Evolutionary conservation across 1,284 basidiomycete species (phyloP).

Genomic region (Sanghuangporus baumii): DNA sequence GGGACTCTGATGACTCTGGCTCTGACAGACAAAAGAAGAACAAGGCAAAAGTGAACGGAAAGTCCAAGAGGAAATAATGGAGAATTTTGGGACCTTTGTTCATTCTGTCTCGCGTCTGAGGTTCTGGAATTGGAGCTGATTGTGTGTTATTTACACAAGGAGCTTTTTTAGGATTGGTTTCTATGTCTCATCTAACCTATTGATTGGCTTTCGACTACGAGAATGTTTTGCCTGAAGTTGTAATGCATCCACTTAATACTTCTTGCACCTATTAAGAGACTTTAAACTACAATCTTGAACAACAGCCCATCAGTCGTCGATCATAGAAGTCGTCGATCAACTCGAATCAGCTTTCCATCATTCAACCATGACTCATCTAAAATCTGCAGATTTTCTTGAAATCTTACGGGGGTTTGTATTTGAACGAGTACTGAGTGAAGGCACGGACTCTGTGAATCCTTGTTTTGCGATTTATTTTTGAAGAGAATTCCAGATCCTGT

Average conservation of each 20-base stretch:
- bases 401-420: conserved; percentile 38
- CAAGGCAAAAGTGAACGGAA: conserved; percentile 33
- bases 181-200: not conserved
- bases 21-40: conserved; percentile 63
- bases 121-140: not conserved
- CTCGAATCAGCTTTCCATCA: not conserved
- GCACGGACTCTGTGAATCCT: conserved; percentile 23
- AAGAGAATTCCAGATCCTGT: conserved; percentile 38
- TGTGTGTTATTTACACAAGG: not conserved
- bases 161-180: not conserved
- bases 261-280: not conserved
- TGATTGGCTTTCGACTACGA: not conserved
- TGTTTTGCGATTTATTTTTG: not conserved
- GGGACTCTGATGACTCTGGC: conserved; percentile 62
- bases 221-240: not conserved
- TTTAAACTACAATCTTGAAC: no score
- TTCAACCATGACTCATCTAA: not conserved
- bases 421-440: conserved; percentile 54
- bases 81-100: conserved; percentile 5
- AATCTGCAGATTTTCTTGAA: conserved; percentile 5
- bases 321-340: not conserved
- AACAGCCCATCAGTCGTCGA: not conserved
- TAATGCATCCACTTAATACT: not conserved
- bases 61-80: conserved; percentile 35
- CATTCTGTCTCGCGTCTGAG: not conserved